Evolutionary conservation across 2,329 filamentous ascomycete genomes (phyloP), one percentile per base, ranked within the genome.

Genomic region (Ceratocystis albifundus): DNA sequence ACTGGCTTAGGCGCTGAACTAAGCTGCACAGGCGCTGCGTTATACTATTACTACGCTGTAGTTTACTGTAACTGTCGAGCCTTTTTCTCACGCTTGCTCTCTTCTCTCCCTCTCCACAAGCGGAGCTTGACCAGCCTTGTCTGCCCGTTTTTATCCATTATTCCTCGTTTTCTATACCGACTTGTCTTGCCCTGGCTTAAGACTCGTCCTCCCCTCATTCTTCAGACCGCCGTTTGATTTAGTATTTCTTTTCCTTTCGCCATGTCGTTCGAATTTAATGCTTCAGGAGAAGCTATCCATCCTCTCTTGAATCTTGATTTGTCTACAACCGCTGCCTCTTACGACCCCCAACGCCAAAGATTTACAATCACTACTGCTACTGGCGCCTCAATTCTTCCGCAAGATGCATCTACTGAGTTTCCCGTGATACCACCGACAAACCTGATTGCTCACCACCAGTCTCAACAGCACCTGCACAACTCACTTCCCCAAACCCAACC

Each of bases 301-400:
- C 66, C 61, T 30, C 32, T 67, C 6, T 50, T 67, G 32, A 57
- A 67, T 61, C 25, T 67, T 28, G 62, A 28, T 44, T 32, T 67
- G 32, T 36, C 64, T 20, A 36, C 36, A 25, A 55, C 65, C 25
- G 28, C 57, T 55, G 46, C 66, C 36, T 55, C 66, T 62, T 68
- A 65, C 63, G 69, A 69, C 63, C 66, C 66, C 61, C 57, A 63
- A 66, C 41, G 64, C 44, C 63, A 67, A 77, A 78, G 74, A 76
- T 67, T 62, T 46, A 53, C 63, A 32, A 65, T 67, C 46, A 65
- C 59, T 12, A 45, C 64, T 25, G 59, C 66, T 22, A 41, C 63
- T 45, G 48, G 57, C 22, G 10, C 63, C 36, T 61, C 66, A 15
- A 57, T 65, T 41, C 63, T 45, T 10, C 59, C 22, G 50, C 62